Base-by-base conservation (phyloP, 306 rosid genomes). In the Senna tora region DNA sequence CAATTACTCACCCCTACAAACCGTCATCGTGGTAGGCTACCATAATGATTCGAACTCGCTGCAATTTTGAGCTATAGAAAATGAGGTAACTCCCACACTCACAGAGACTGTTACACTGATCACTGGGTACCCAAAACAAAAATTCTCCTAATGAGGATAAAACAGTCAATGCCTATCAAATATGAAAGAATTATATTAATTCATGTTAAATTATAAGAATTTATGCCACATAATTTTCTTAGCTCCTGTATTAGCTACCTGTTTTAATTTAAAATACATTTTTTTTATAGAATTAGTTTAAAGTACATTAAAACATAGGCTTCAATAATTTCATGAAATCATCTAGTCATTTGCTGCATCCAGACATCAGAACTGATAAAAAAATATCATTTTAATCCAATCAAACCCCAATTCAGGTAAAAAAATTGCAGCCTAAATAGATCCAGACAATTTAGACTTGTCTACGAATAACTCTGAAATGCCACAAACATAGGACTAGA, bases 331-430 rank as follows among this genome's bases (percentile, higher is more conserved):
- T n/a, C 33, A 45, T 14, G n/a, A 66, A 66, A 56, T 34, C 55
- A 56, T 50, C 41, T 15, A 41, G 71, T 32, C n/a, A 15, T 66
- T 39, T 78, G 58, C 57, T 57, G 62, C 45, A 65, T 33, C 68
- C 54, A 57, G 38, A 42, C 50, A 49, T 17, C 16, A 49, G 30
- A 51, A 72, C 57, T 64, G 20, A 9, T 67, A 7, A 17, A 65
- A 65, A 57, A 19, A 21, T 9, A 41, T 4, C 34, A 42, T 20
- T 20, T 54, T 32, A 32, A 54, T 41, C 25, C 17, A 55, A 33
- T 43, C 58, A 34, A 0, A 34, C 49, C 59, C 49, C 59, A 75
- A 41, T 75, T 42, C 34, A 16, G 8, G 16, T 39, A 51, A 21
- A 74, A 74, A 38, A 21, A 7, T 7, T 65, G 52, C 67, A 49